phyloP scores from a whole-genome alignment of 78 protist species.

The Isochrysis galbana region DNA sequence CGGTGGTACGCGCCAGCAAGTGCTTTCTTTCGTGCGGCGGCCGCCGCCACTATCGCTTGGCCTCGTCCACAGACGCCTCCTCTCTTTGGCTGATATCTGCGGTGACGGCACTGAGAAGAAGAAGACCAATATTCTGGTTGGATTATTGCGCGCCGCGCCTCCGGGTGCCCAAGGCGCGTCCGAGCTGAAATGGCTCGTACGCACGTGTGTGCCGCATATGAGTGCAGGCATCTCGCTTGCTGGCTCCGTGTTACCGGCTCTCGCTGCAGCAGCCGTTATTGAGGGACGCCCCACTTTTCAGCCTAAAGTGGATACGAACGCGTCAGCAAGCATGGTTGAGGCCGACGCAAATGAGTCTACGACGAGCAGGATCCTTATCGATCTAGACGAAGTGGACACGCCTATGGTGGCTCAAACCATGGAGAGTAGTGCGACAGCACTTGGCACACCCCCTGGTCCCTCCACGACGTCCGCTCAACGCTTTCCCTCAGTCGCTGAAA shows the following conservation, averaged over 20 bases:
- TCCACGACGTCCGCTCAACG: background rate
- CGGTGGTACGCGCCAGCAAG: background rate
- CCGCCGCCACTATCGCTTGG: background rate
- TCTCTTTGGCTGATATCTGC: background rate
- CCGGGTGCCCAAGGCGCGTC: no score
- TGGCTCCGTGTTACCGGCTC: background rate
- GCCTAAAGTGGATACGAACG: no score
- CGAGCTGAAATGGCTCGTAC: conserved; percentile 25
- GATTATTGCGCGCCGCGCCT: background rate
- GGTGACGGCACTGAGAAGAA: conserved; percentile 33
- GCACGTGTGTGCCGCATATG: conserved; percentile 24
- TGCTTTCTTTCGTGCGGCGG: background rate
- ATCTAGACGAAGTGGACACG: no score
- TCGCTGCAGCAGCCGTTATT: background rate
- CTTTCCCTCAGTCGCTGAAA: background rate
- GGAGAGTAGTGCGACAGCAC: no score
- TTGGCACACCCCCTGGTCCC: no score
- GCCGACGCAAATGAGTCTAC: no score
- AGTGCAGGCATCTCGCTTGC: background rate
- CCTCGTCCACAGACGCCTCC: background rate
- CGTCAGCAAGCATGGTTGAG: no score
- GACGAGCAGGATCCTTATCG: no score
- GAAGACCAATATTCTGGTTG: background rate
- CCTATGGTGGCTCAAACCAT: no score
- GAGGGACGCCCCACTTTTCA: no score